Percentiles rank a stretch among this genome's conserved stretches.
Evolutionary conservation across 1,139 yeast genomes (phyloP).

Genomic region (Suhomyces bokatorum): DNA sequence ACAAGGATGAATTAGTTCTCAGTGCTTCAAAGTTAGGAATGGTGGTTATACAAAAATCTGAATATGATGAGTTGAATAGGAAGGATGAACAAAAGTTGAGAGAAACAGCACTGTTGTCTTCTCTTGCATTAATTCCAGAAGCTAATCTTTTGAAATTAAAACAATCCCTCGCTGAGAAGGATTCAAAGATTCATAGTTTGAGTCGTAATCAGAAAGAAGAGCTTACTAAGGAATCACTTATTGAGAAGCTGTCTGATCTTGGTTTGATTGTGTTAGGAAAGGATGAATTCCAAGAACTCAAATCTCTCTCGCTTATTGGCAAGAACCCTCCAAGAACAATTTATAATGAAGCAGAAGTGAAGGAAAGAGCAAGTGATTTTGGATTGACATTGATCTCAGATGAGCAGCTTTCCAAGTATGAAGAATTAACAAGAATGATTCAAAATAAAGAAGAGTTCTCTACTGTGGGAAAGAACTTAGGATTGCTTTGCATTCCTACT

Average conservation of each 20-base stretch:
- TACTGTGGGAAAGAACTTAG: constrained; percentile 42
- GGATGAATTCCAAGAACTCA: constrained; percentile 33
- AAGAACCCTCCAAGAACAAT: constrained; percentile 16
- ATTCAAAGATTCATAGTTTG: constrained; percentile 31
- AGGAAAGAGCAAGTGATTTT: constrained; percentile 23
- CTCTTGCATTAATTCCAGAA: constrained; percentile 24
- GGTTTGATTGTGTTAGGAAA: constrained; percentile 33
- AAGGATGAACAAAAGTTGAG: constrained; percentile 19
- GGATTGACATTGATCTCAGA: constrained; percentile 46
- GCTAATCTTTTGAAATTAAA: constrained; percentile 30
- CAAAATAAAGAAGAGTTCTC: constrained; percentile 22
- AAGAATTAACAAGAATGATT: constrained; percentile 19
- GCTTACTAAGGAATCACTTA: constrained; percentile 25
- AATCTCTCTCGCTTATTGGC: constrained; percentile 16
- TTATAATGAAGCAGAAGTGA: constrained; percentile 22
- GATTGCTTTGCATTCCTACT: constrained; percentile 55
- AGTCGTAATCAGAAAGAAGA: constrained; percentile 18
- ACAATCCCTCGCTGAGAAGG: constrained; percentile 36
- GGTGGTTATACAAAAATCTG: constrained; percentile 32
- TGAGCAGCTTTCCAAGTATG: constrained; percentile 31
- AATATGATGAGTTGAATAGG: constrained; percentile 20
- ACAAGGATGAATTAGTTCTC: constrained; percentile 28
- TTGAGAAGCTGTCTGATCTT: constrained; percentile 43
- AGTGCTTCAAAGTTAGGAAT: constrained; percentile 40
- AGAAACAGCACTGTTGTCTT: constrained; percentile 18